Evolutionary conservation across 139 green algal species (phyloP).

Genomic region (Tetraselmis striata): DNA sequence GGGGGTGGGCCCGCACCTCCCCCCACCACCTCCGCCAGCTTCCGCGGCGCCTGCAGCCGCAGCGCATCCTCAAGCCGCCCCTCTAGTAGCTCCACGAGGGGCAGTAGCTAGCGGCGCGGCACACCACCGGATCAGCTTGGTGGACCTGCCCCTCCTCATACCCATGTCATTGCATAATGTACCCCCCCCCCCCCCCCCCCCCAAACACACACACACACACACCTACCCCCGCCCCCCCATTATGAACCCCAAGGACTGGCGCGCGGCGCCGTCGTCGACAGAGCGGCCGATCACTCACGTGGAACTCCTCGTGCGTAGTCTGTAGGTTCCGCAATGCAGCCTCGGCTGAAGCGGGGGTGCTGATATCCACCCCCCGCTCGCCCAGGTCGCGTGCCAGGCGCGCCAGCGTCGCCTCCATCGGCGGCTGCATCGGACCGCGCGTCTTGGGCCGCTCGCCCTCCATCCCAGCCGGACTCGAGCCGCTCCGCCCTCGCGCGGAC

Average conservation of each 20-base stretch:
- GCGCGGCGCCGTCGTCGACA: no score
- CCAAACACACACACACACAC: no score
- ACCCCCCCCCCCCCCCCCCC: no score
- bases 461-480: no score
- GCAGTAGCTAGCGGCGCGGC: no score
- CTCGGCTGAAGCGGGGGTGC: background rate
- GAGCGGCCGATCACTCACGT: background rate
- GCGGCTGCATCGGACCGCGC: background rate
- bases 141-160: no score
- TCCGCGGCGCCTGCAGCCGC: background rate
- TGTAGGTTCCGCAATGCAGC: background rate
- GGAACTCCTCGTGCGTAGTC: background rate
- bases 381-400: background rate
- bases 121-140: no score
- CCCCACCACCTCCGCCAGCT: background rate
- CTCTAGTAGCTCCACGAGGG: background rate
- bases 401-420: background rate
- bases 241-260: no score
- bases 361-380: background rate
- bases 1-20: no score
- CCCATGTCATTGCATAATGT: no score
- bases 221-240: no score
- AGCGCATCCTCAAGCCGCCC: background rate
- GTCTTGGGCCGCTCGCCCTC: background rate
- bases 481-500: no score